Percentiles rank a stretch among this genome's conserved stretches.
Conservation (phyloP, 148 eudicot genomes). For the Diospyros lotus region DNA sequence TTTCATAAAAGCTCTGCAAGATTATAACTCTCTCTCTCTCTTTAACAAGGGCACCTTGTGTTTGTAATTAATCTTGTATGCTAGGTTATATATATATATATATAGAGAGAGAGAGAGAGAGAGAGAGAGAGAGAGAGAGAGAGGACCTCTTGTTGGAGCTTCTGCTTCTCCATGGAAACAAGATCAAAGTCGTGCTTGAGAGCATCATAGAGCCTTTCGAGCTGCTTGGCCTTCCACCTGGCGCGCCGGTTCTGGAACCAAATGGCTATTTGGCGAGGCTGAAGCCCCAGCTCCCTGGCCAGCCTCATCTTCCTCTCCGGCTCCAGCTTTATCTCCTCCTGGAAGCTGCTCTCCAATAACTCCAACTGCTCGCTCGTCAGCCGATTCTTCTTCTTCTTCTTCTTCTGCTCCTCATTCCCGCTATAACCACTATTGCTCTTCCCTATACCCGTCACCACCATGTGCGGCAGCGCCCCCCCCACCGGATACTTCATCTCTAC, state of each 20-base stretch:
- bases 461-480: not conserved
- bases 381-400: conserved; percentile 57
- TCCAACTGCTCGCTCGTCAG: conserved; percentile 57
- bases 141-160: conserved; percentile 65
- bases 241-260: conserved; percentile 83
- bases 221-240: conserved; percentile 78
- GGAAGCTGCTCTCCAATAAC: conserved; percentile 54
- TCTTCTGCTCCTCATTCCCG: conserved; percentile 15
- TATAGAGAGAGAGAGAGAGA: not conserved
- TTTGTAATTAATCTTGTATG: too few species aligned
- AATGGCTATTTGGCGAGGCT: conserved; percentile 65
- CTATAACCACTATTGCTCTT: too few species aligned
- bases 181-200: conserved; percentile 59
- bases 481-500: conserved; percentile 13
- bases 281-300: conserved; percentile 50
- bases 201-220: conserved; percentile 54
- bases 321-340: conserved; percentile 65
- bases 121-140: not conserved
- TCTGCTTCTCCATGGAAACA: conserved; percentile 59
- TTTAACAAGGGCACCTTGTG: too few species aligned
- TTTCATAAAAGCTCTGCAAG: too few species aligned
- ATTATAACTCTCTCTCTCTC: too few species aligned
- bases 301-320: conserved; percentile 68
- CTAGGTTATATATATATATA: too few species aligned
- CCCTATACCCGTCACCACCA: not conserved